Percentiles rank a stretch among this genome's conserved stretches.
Evolutionary conservation across 345 rosid species (phyloP).

Genomic region (Combretum micranthum): DNA sequence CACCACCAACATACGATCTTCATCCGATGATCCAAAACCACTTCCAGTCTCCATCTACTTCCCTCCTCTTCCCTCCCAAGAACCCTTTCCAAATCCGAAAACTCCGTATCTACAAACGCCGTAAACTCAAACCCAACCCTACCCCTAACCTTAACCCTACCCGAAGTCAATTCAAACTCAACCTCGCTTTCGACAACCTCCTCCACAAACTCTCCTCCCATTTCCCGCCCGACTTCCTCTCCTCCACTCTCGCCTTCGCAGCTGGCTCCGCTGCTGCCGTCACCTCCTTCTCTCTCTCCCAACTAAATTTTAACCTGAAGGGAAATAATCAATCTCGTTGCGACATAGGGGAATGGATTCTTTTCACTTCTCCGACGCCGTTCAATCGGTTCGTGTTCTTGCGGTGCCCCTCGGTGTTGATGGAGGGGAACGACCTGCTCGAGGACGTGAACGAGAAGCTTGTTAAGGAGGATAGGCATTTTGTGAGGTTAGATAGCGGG

Average conservation of each 20-base stretch:
- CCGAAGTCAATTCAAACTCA: slow-evolving; percentile 26
- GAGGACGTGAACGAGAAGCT: slow-evolving; percentile 62
- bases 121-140: slow-evolving; percentile 13
- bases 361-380: slow-evolving; percentile 77
- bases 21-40: slow-evolving; percentile 16
- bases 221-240: slow-evolving; percentile 33
- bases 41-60: slow-evolving; percentile 17
- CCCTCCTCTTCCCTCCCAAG: slow-evolving; percentile 20
- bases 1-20: neutral
- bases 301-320: neutral
- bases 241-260: slow-evolving; percentile 43
- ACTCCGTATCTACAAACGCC: slow-evolving; percentile 40
- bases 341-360: slow-evolving; percentile 71
- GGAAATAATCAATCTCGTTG: neutral
- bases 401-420: slow-evolving; percentile 71
- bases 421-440: slow-evolving; percentile 35
- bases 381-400: slow-evolving; percentile 81
- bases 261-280: slow-evolving; percentile 48
- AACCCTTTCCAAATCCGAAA: slow-evolving; percentile 18
- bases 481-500: slow-evolving; percentile 61
- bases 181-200: slow-evolving; percentile 23
- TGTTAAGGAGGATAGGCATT: slow-evolving; percentile 71
- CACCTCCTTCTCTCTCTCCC: slow-evolving; percentile 21
- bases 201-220: slow-evolving; percentile 24
- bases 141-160: slow-evolving; percentile 26